A percentile compares a stretch with the other conserved stretches of the same genome.
Evolutionary conservation across 2,329 filamentous ascomycete species (phyloP).

Genomic region (Penicillium oxalicum): DNA sequence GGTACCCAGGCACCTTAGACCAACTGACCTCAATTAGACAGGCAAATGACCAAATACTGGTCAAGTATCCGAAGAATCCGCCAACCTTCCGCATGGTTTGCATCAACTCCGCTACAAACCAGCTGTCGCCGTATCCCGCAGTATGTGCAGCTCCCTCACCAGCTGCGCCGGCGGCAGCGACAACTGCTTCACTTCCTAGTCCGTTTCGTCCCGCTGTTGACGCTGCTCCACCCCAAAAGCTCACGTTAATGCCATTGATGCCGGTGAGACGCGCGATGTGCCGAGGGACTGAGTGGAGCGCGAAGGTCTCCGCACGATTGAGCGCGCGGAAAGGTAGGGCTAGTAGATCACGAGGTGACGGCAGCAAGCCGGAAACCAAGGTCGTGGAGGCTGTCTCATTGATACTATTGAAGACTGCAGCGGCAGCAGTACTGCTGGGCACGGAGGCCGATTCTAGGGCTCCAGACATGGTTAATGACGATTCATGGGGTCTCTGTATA

Average conservation of each 20-base stretch:
- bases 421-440: conserved; percentile 19
- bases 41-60: conserved; percentile 83
- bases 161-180: conserved; percentile 30
- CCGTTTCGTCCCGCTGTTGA: conserved; percentile 13
- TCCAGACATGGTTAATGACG: conserved; percentile 22
- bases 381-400: conserved; percentile 17
- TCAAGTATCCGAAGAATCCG: conserved; percentile 83
- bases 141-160: conserved; percentile 30
- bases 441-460: conserved; percentile 14
- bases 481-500: conserved; percentile 6
- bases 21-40: conserved; percentile 67
- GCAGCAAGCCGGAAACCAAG: conserved; percentile 17
- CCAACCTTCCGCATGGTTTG: conserved; percentile 63
- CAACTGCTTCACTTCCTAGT: conserved; percentile 37
- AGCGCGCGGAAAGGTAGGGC: conserved; percentile 34
- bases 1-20: not conserved
- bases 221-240: conserved; percentile 19
- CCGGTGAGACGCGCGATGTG: conserved; percentile 27
- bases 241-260: conserved; percentile 22
- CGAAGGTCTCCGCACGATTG: conserved; percentile 32
- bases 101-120: conserved; percentile 41
- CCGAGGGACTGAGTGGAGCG: conserved; percentile 31
- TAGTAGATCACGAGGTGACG: conserved; percentile 29
- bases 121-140: conserved; percentile 30
- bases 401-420: conserved; percentile 16